These are phyloP conservation scores for Protomyces lactucae-debilis DNA, from an alignment of 1,139 yeast species.

Conservation along the genomic window DNA sequence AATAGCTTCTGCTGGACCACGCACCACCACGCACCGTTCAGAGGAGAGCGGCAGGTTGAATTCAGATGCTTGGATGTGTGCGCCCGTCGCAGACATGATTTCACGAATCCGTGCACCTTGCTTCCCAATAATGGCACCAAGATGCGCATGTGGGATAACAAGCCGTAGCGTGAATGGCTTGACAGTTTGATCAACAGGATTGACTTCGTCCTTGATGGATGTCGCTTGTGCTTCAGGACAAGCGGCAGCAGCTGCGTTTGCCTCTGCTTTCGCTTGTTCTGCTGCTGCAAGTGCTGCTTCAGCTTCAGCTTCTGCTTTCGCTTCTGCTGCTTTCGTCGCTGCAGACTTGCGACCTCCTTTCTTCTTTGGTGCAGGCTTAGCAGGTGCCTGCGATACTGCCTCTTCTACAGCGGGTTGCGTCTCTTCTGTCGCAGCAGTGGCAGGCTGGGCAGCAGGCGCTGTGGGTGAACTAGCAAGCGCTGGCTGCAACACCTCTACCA, in stretches of 20 bases:
- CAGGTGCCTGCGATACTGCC: not conserved
- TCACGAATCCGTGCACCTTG: conserved; percentile 71
- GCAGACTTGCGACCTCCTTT: not conserved
- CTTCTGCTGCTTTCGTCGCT: not conserved
- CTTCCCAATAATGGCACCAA: conserved; percentile 80
- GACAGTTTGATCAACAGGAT: conserved; percentile 46
- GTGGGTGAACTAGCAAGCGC: too few relatives aligned
- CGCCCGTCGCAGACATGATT: conserved; percentile 79
- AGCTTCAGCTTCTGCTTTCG: not conserved
- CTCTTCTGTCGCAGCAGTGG: not conserved
- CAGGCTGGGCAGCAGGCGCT: too few relatives aligned
- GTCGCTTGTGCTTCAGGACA: too few relatives aligned
- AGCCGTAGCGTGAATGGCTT: conserved; percentile 55
- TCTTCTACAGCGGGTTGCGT: not conserved
- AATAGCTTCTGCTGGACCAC: conserved; percentile 82
- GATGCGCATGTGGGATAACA: conserved; percentile 71
- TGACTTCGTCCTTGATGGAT: not conserved
- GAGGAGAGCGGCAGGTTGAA: conserved; percentile 71
- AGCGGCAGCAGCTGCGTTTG: not conserved
- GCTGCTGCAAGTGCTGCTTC: conserved; percentile 47
- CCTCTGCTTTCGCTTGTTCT: conserved; percentile 34
- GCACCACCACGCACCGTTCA: conserved; percentile 65
- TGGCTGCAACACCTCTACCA: not conserved
- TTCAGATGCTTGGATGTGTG: conserved; percentile 71
- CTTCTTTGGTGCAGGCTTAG: not conserved